Base-by-base conservation (phyloP, 2,329 filamentous ascomycete species). In the Fusarium stilboides region DNA sequence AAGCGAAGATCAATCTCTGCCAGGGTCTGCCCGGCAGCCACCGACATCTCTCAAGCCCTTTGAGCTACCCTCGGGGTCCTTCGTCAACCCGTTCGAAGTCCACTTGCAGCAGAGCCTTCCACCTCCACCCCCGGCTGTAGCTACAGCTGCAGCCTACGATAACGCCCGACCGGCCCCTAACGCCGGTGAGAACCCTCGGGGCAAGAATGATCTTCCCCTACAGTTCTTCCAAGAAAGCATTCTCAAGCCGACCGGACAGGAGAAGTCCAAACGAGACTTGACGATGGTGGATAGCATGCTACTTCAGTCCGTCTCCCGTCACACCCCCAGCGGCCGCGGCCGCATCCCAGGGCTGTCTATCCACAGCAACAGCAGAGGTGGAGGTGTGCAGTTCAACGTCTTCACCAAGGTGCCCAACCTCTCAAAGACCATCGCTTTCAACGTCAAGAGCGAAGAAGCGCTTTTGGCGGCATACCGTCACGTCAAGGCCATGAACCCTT, bases 401-500 rank as follows among this genome's bases (percentile, higher is more conserved):
- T 68, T 55, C 15, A 59, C 64, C 5, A 51, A 60, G 15, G 47
- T 68, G 1, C 47, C 44, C 6, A 42, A n/a, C 1, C 6, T 52
- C 2, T 26, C 55, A 2, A 59, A 65, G 19, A 37, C 64, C 0
- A 52, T 68, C 14, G 46, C 64, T 2, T 59, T 68, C 13, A 57
- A 57, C 6, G 53, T 68, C 0, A 26, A 68, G 2, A 53, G 51
- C 7, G 58, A 68, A 10, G 58, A 68, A 5, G 55, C 64, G 1
- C 49, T 64, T 0, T 10, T 64, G 3, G 24, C 63, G 22, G 64
- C 44, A 3, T 68, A 68, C 12, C 59, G 47, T 1, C 43, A 47
- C 1, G 64, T 68, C 3, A 64, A 58, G 24, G 34, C 64, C 12
- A 64, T 68, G 65, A 68, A 68, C 15, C 53, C 58, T 0, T 46